A percentile compares a stretch with the other conserved stretches of the same genome.
Evolutionary conservation across 257 asterid species (phyloP).

Genomic region (Eucommia ulmoides): DNA sequence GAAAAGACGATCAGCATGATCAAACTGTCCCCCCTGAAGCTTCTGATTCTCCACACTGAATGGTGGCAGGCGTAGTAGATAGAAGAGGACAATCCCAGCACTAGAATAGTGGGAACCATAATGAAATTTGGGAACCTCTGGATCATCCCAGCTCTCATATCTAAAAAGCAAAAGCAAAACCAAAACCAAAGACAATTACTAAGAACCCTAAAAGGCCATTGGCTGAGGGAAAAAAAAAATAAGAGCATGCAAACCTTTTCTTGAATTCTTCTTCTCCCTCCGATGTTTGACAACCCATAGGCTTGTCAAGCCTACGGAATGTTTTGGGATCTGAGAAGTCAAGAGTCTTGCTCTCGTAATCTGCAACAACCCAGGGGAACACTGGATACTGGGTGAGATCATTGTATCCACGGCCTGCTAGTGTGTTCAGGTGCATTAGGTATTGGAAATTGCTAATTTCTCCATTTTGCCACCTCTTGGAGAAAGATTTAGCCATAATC

Average conservation of each 20-base stretch:
- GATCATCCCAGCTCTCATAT: slow-evolving; percentile 99
- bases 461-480: slow-evolving; percentile 99
- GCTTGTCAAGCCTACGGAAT: slow-evolving; percentile 82
- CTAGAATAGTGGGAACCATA: slow-evolving; percentile 99
- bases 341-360: slow-evolving; percentile 84
- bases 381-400: slow-evolving; percentile 99
- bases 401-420: slow-evolving; percentile 99
- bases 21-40: slow-evolving; percentile 98
- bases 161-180: slow-evolving; percentile 26
- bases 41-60: slow-evolving; percentile 85
- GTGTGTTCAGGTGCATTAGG: slow-evolving; percentile 95
- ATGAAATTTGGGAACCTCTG: slow-evolving; percentile 97
- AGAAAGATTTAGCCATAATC: slow-evolving; percentile 90
- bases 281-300: slow-evolving; percentile 92
- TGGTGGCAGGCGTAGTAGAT: slow-evolving; percentile 93
- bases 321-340: slow-evolving; percentile 78
- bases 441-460: slow-evolving; percentile 99
- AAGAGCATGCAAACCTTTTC: slow-evolving; percentile 50
- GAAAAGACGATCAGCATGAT: slow-evolving; percentile 98
- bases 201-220: too few relatives aligned
- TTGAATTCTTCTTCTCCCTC: slow-evolving; percentile 98
- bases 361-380: slow-evolving; percentile 96
- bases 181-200: slow-evolving; percentile 4
- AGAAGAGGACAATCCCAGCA: slow-evolving; percentile 97
- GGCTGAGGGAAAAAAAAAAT: too few relatives aligned